phyloP scores from a whole-genome alignment of 2,329 filamentous ascomycete species.

The Hypoxylon sp. region DNA sequence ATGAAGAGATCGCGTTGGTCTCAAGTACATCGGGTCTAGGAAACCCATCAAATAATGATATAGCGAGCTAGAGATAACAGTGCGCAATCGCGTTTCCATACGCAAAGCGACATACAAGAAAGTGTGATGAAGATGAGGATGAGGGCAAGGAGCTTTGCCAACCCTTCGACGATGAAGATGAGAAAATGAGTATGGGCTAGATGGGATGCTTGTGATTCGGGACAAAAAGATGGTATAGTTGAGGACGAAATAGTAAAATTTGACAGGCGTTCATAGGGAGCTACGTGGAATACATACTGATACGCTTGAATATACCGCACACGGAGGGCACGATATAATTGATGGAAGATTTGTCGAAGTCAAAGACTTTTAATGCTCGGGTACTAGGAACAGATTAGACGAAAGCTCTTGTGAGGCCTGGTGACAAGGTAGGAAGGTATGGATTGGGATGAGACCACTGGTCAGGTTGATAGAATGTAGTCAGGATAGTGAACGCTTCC shows the following conservation, averaged over 20 bases:
- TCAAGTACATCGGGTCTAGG: background rate
- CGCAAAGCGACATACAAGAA: background rate
- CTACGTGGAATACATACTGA: background rate
- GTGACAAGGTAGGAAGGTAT: background rate
- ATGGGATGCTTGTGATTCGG: background rate
- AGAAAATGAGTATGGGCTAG: background rate
- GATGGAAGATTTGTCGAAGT: background rate
- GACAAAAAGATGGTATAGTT: background rate
- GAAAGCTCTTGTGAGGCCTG: background rate
- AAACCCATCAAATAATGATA: background rate
- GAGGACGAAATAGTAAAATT: background rate
- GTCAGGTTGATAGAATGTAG: background rate
- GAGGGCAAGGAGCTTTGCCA: background rate
- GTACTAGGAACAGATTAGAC: slow-evolving; percentile 8
- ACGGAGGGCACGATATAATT: background rate
- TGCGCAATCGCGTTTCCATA: background rate
- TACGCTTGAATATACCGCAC: slow-evolving; percentile 4
- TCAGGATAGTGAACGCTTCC: background rate
- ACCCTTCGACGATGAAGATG: background rate
- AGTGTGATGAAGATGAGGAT: background rate
- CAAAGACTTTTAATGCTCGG: slow-evolving; percentile 1
- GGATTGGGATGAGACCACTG: background rate
- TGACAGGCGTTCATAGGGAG: background rate
- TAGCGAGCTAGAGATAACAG: background rate
- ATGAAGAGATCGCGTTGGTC: background rate